A percentile compares a stretch with the other conserved stretches of the same genome.
Conservation (phyloP, 2,329 filamentous ascomycete species). For the Scolecobasidium constrictum region DNA sequence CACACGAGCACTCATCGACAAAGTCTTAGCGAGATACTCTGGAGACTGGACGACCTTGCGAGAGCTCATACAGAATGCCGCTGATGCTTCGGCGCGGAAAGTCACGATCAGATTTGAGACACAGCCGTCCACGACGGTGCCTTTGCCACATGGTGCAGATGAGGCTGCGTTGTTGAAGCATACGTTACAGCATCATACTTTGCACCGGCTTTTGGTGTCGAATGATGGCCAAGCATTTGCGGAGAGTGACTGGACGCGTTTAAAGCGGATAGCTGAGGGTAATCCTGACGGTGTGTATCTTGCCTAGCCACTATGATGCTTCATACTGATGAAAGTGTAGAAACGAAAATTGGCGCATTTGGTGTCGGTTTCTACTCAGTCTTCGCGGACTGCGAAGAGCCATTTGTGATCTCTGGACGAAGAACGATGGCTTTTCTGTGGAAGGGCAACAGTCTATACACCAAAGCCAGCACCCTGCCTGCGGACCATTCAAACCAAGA, state of each 20-base stretch:
- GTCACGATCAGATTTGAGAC: conserved; percentile 92
- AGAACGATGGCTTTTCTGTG: conserved; percentile 98
- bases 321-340: too few species aligned
- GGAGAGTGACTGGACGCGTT: conserved; percentile 79
- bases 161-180: conserved; percentile 70
- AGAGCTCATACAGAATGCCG: conserved; percentile 97
- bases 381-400: conserved; percentile 95
- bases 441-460: conserved; percentile 97
- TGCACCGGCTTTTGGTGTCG: conserved; percentile 77
- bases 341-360: conserved; percentile 98
- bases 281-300: conserved; percentile 98
- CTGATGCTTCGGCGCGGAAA: conserved; percentile 82
- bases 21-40: conserved; percentile 90
- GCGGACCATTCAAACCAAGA: conserved; percentile 54
- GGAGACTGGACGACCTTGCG: conserved; percentile 83
- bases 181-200: conserved; percentile 70
- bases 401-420: conserved; percentile 85
- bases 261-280: conserved; percentile 97
- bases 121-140: conserved; percentile 66
- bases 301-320: too few species aligned
- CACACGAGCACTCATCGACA: conserved; percentile 91
- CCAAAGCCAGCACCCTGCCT: conserved; percentile 68
- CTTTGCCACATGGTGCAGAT: conserved; percentile 54
- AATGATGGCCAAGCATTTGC: conserved; percentile 87
- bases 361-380: conserved; percentile 98